Evolutionary conservation across 106 monocot species (phyloP).

Genomic region (Dioscorea dumetorum): DNA sequence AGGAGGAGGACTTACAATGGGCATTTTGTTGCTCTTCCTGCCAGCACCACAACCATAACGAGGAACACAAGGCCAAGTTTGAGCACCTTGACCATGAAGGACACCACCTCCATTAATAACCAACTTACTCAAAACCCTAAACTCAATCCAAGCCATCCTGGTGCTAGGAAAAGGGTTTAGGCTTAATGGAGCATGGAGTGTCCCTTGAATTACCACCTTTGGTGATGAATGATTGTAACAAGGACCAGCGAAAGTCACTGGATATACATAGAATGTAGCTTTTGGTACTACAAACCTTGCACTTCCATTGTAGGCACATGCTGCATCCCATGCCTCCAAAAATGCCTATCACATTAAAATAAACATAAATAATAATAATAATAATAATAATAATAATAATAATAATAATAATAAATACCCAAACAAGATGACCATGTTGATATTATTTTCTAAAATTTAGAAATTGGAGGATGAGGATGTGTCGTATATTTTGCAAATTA

Average conservation of each 20-base stretch:
- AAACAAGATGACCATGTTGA: too few species aligned
- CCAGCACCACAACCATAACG: neutral
- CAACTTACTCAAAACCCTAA: slow-evolving; percentile 10
- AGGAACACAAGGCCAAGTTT: slow-evolving; percentile 10
- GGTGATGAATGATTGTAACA: slow-evolving; percentile 6
- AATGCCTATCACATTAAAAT: slow-evolving; percentile 11
- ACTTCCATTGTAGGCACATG: slow-evolving; percentile 3
- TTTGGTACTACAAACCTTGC: slow-evolving; percentile 12
- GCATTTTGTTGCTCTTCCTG: slow-evolving; percentile 10
- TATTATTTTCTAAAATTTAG: too few species aligned
- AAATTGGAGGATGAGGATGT: too few species aligned
- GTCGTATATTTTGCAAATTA: too few species aligned
- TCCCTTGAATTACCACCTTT: slow-evolving; percentile 12
- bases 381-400: too few species aligned
- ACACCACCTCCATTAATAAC: slow-evolving; percentile 20
- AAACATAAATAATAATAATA: neutral
- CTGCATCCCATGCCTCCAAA: slow-evolving; percentile 20
- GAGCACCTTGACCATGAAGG: slow-evolving; percentile 25
- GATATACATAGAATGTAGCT: slow-evolving; percentile 24
- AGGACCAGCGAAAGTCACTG: slow-evolving; percentile 19
- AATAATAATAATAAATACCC: too few species aligned
- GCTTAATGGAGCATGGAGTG: slow-evolving; percentile 9
- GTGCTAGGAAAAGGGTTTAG: neutral
- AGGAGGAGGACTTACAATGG: slow-evolving; percentile 4
- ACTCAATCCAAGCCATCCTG: slow-evolving; percentile 19